Percentiles rank a stretch among this genome's conserved stretches.
phyloP scores from a whole-genome alignment of 352 stramenopile genomes.

The Phytopythium litorale region DNA sequence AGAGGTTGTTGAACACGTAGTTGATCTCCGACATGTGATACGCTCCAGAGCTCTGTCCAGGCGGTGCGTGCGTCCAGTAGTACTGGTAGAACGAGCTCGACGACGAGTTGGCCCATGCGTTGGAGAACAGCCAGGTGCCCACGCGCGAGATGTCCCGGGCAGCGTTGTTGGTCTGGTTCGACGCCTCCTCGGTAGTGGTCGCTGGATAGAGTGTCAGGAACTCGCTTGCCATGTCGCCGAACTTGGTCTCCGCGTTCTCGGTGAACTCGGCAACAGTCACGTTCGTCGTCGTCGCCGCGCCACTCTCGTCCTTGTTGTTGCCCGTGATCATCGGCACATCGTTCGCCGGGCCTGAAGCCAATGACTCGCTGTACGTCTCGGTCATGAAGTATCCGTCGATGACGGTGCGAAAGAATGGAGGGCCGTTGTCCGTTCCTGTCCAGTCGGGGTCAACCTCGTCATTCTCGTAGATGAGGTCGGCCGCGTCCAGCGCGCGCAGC shows the following conservation, averaged over 20 bases:
- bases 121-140: constrained; percentile 14
- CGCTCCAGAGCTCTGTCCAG: constrained; percentile 13
- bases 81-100: constrained; percentile 13
- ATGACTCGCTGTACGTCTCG: constrained; percentile 10
- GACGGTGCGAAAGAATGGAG: constrained; percentile 8
- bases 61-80: constrained; percentile 12
- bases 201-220: constrained; percentile 13
- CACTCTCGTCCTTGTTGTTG: constrained; percentile 16
- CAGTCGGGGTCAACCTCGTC: constrained; percentile 6
- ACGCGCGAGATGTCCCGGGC: constrained; percentile 13
- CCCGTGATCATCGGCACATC: constrained; percentile 15
- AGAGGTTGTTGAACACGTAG: constrained; percentile 21
- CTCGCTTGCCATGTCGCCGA: constrained; percentile 11
- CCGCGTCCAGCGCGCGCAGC: constrained; percentile 1
- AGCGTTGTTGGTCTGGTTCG: constrained; percentile 8
- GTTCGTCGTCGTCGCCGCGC: constrained; percentile 12
- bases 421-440: constrained; percentile 1
- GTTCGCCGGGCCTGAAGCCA: constrained; percentile 8
- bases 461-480: constrained; percentile 6
- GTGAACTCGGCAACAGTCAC: constrained; percentile 16
- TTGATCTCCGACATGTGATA: constrained; percentile 23
- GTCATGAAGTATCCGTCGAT: constrained; percentile 12
- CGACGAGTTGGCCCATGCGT: constrained; percentile 9
- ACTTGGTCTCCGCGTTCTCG: constrained; percentile 6
- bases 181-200: constrained; percentile 8